Evolutionary conservation across 2,329 filamentous ascomycete species (phyloP), one percentile per base, ranked within the genome.

Genomic region (Xylariomycetidae sp.): DNA sequence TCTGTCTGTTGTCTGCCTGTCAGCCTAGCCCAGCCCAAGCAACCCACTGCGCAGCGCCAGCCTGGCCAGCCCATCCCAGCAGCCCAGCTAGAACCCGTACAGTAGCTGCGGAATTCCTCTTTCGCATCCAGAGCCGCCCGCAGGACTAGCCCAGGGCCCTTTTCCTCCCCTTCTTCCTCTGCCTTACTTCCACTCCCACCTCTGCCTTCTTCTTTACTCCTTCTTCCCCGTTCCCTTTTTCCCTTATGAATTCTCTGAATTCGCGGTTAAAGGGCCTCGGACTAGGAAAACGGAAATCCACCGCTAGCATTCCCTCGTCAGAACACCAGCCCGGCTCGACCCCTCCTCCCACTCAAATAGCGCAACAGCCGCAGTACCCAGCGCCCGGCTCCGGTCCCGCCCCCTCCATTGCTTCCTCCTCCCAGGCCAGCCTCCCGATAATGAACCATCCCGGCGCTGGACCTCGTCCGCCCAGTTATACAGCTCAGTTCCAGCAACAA

Each of bases 261-360:
- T 76, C 77, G 61, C 79, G 82, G 65, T 77, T 86, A 62, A 84
- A 85, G 72, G 75, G 76, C 72, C 74, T 87, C 68, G 81, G 83
- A 66, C 83, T 85, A 71, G 82, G 81, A 67, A 85, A 84, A 75
- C 80, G 83, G 64, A 84, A 79, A 70, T 82, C 80, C 54, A 70
- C 70, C 53, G 70, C 72, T 59, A 76, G 70, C 61, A 74, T 75
- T 53, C 69, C 72, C 47, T 64, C 61, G 56, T n/a, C 56, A 63
- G 57, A 64, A 71, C 57, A 34, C 31, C 42, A 56, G 44, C 44
- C 57, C 53, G 57, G 56, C 40, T 52, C 59, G 41, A 63, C 58
- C 59, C 56, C 64, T 54, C 52, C 61, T 49, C 58, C 60, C 53
- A 8, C 8, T 23, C 70, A 74, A 68, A 67, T 72, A 63, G 60